Base-by-base conservation (phyloP, 2,329 filamentous ascomycete genomes). In the Neofusicoccum umdonicola region DNA sequence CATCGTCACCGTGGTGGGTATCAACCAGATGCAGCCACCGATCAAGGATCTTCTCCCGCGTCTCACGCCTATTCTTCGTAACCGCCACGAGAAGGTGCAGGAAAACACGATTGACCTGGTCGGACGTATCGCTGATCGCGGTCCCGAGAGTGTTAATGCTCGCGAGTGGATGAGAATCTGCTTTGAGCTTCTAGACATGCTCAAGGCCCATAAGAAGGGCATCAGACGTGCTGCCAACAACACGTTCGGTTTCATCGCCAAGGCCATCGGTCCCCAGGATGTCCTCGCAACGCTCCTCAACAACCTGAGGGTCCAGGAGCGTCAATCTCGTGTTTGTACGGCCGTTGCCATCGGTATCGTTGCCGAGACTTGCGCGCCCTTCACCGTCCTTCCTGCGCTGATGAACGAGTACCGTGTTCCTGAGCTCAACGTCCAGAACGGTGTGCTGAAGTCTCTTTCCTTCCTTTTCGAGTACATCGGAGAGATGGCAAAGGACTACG, bases 81-180 rank as follows among this genome's bases (percentile, higher is more conserved):
- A 99, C 80, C 90, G 95, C 68, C 95, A 99, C 81, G 95, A 99
- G 76, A 99, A 99, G 80, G 96, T 99, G 48, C 95, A 99, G 77
- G 95, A 99, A 74, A 99, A 99, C 79, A 98, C 95, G 0, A 98
- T 99, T 71, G 95, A 99, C 76, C 85, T 99, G 2, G 95, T 99
- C 19, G 95, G 95, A 64, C 94, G 95, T 83, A 98, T 99, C 71
- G 95, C 96, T 15, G 95, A 99, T 79, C 91, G 95, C 69, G 96
- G 95, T 0, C 93, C 95, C 1, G 95, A 99, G 78, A 94, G 91
- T 68, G 95, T 99, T 75, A 97, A 97, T 74, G 93, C 95, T 13
- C 88, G 95, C 73, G 95, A 99, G 79, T 99, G 95, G 95, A 99
- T 99, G 96, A 89, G 95, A 76, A 99, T 99, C 77, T 99, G 95